Evolutionary conservation across 345 rosid genomes (phyloP), one percentile per base, ranked within the genome.

Genomic region (Boechera divaricarpa): DNA sequence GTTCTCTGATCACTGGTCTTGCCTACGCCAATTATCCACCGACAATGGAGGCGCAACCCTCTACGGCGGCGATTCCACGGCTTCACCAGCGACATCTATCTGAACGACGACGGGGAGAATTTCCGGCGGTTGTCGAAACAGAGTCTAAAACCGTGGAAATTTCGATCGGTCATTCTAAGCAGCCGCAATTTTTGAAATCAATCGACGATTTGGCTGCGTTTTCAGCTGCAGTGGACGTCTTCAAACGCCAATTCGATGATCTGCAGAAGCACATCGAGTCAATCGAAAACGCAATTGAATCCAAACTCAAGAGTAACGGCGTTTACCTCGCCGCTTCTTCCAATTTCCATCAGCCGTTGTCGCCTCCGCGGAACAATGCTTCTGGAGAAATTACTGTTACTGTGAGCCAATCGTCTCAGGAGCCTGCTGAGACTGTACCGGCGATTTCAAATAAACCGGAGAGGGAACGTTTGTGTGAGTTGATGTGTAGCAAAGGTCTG

Each of bases 401-500:
- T 18, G 45, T 13, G 21, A 31, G 2, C 15, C 67, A 65, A 57
- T 51, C 67, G 60, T 26, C 53, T 0, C 57, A 47, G 15, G 66
- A 54, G 57, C 12, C 38, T 15, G 24, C 36, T 4, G 38, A 24
- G 52, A 31, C 39, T 13, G 45, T 48, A 60, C 6, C 75, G 6
- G 78, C 69, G 63, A 57, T 24, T 18, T 61, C 48, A 10, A 38
- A 33, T 58, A 73, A 35, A 48, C 2, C 74, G 42, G 78, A 74
- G 5, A 47, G 42, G 48, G 32, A 62, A 52, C 42, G 86, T 35
- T 82, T 82, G 78, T 76, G 90, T 35, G 64, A 79, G 67, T 55
- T 44, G 45, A 89, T 85, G 90, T 75, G 83, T 49, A 81, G 89
- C 72, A 83, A 80, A 63, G 84, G 81, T 56, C 80, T 92, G 21